These are phyloP conservation scores for Ogataea ganodermae DNA, from an alignment of 805 yeast genomes.

Conservation along the genomic window DNA sequence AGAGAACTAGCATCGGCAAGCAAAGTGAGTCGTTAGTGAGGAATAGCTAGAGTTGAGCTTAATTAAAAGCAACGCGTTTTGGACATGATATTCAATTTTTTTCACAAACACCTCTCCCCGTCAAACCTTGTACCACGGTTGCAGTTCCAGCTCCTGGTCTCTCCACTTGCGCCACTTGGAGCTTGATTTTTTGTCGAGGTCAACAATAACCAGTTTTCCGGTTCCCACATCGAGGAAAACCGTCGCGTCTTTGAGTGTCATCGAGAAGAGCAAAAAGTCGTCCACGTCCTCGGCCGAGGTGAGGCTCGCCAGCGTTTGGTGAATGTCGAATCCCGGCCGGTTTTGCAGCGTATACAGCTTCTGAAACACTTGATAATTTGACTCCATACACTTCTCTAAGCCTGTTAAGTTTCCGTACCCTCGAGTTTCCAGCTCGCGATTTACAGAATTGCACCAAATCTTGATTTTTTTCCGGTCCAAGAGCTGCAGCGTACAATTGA, in stretches of 20 bases:
- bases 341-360: constrained; percentile 37
- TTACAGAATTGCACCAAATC: constrained; percentile 38
- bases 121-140: constrained; percentile 7
- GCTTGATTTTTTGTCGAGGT: constrained; percentile 50
- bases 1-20: too few species aligned
- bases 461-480: constrained; percentile 34
- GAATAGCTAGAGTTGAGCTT: too few species aligned
- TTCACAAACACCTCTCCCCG: too few species aligned
- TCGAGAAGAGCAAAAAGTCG: constrained; percentile 42
- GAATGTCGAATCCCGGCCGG: constrained; percentile 33
- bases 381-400: constrained; percentile 8
- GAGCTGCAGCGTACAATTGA: constrained; percentile 45
- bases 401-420: constrained; percentile 1
- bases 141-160: constrained; percentile 26
- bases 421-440: constrained; percentile 8
- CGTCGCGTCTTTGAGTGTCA: constrained; percentile 58
- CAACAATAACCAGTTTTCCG: constrained; percentile 38
- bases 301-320: constrained; percentile 32
- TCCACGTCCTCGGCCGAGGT: constrained; percentile 42
- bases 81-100: too few species aligned
- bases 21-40: too few species aligned
- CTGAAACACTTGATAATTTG: constrained; percentile 18
- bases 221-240: constrained; percentile 43
- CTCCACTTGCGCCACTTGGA: constrained; percentile 49
- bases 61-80: too few species aligned